Conservation (phyloP, 345 rosid species). For the Melaleuca quinquenervia region DNA sequence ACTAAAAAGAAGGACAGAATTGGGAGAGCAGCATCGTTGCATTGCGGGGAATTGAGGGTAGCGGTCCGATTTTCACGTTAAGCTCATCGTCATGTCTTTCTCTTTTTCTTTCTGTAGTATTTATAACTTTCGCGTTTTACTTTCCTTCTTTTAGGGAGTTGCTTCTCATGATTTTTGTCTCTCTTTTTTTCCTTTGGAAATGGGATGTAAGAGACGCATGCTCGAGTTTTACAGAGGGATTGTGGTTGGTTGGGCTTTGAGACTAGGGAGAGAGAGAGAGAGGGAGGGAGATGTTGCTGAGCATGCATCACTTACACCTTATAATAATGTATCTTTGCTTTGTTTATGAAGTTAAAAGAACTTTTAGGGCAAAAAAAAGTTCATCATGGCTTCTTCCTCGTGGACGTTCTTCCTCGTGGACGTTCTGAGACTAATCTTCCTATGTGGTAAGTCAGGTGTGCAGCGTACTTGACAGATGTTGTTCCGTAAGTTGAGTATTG, state of each 20-base stretch:
- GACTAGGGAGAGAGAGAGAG: background rate
- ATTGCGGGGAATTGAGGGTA: slow-evolving; percentile 91
- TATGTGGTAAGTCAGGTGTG: background rate
- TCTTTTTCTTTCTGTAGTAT: slow-evolving; percentile 13
- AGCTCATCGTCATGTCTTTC: background rate
- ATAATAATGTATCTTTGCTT: slow-evolving; percentile 17
- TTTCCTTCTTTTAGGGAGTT: background rate
- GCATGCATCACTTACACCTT: slow-evolving; percentile 73
- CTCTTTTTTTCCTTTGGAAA: background rate
- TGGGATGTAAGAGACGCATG: slow-evolving; percentile 29
- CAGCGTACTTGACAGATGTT: background rate
- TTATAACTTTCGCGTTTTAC: background rate
- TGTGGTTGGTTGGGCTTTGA: background rate
- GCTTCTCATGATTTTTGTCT: background rate
- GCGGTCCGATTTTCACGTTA: slow-evolving; percentile 58
- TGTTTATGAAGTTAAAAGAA: slow-evolving; percentile 3
- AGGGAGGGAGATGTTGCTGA: slow-evolving; percentile 25
- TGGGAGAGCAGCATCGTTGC: slow-evolving; percentile 66
- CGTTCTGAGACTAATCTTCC: background rate
- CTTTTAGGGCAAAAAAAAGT: background rate
- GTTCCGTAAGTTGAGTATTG: background rate
- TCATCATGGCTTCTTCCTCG: background rate
- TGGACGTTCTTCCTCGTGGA: background rate
- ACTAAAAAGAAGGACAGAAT: slow-evolving; percentile 19
- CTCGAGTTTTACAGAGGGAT: background rate